These are phyloP conservation scores for Fulvia fulva DNA, from an alignment of 2,329 filamentous ascomycete species.

Conservation along the genomic window DNA sequence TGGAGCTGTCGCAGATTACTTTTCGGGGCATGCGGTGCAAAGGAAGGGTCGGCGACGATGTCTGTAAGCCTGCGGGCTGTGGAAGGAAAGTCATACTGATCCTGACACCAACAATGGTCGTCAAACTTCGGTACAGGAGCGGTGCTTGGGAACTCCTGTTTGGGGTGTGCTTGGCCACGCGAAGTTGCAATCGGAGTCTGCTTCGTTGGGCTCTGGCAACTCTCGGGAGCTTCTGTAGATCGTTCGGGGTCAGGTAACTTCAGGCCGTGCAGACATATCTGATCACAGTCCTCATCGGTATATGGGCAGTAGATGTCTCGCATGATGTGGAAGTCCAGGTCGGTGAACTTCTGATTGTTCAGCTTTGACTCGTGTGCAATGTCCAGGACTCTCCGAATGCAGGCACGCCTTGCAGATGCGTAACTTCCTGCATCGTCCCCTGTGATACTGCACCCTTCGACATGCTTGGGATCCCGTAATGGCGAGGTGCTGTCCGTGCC, in stretches of 20 bases:
- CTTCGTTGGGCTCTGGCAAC: no score
- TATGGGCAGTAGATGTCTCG: conserved; percentile 47
- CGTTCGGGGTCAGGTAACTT: background rate
- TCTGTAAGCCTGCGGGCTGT: background rate
- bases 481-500: background rate
- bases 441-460: background rate
- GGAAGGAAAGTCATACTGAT: background rate
- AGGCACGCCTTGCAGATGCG: conserved; percentile 65
- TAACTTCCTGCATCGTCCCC: conserved; percentile 41
- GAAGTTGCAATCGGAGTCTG: no score
- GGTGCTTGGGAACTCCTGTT: no score
- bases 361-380: conserved; percentile 62
- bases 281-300: conserved; percentile 32
- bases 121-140: no score
- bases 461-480: background rate
- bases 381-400: conserved; percentile 54
- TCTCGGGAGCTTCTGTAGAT: no score
- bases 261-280: conserved; percentile 48
- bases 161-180: no score
- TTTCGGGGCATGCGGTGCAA: background rate
- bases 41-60: background rate
- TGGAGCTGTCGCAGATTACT: background rate
- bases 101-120: no score
- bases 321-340: conserved; percentile 79
- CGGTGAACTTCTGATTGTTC: conserved; percentile 78